Base-by-base conservation (phyloP, 2,329 filamentous ascomycete species). In the Amphichorda felina region DNA sequence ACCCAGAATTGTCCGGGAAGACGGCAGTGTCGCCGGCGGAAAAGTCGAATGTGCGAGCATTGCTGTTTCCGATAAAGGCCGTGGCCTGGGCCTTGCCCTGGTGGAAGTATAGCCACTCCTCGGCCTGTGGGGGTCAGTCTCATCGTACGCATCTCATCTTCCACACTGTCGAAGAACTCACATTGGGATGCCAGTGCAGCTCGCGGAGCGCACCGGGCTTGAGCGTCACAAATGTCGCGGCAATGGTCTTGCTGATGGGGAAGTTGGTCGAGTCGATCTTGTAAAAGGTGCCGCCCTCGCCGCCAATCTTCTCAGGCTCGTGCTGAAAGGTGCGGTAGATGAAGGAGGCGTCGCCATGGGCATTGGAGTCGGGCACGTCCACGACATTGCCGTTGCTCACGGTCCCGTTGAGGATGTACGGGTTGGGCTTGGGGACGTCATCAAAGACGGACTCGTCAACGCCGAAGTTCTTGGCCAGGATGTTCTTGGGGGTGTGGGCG, bases 81-180 rank as follows among this genome's bases (percentile, higher is more conserved):
- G 75, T 81, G 0, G 76, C 77, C 18, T 70, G 68, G 1, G 60
- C 78, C 2, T 62, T 54, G 17, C 77, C 79, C 40, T 70, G 60
- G 49, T 79, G 74, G 58, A 83, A 82, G 55, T 81, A 82, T 3
- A 82, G 54, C 78, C 79, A 82, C 50, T 82, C 78, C 45, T 81
- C 74, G 5, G 73, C 72, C 70, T 77, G 10, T 30, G 39, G 16
- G 4, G 9, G 31, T 33, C 9, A 33, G 17, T 24, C 13, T 31
- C n/a, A n/a, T n/a, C n/a, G n/a, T n/a, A n/a, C n/a, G n/a, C n/a
- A n/a, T n/a, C n/a, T n/a, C n/a, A n/a, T n/a, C n/a, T n/a, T n/a
- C n/a, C n/a, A n/a, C n/a, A n/a, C n/a, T n/a, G n/a, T n/a, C n/a
- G n/a, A n/a, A n/a, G n/a, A n/a, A 35, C 66, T 55, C 50, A 75